These are phyloP conservation scores for Cytospora chrysosperma DNA, from an alignment of 2,329 filamentous ascomycete genomes.

Conservation along the genomic window DNA sequence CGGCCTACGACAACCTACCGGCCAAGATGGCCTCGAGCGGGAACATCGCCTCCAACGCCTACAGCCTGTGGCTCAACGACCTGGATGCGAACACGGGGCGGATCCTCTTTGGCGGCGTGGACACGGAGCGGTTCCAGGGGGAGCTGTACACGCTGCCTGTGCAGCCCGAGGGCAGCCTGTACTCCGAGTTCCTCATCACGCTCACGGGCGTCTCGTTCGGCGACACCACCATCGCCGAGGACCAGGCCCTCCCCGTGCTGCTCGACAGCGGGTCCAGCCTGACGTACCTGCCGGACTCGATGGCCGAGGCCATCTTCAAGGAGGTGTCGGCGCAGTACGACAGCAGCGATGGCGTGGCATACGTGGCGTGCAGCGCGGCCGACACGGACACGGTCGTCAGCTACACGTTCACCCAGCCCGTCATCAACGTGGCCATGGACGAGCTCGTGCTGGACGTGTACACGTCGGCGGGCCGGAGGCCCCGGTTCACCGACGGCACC, in stretches of 20 bases:
- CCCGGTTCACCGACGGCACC: slow-evolving; percentile 52
- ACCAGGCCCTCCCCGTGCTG: slow-evolving; percentile 60
- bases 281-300: slow-evolving; percentile 62
- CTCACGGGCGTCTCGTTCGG: slow-evolving; percentile 58
- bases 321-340: slow-evolving; percentile 60
- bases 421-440: slow-evolving; percentile 55
- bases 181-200: slow-evolving; percentile 66
- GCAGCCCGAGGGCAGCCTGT: slow-evolving; percentile 51
- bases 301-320: slow-evolving; percentile 55
- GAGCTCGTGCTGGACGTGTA: slow-evolving; percentile 59
- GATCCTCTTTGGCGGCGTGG: slow-evolving; percentile 74
- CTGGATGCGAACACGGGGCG: slow-evolving; percentile 63
- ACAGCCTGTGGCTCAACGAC: slow-evolving; percentile 75
- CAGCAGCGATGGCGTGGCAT: slow-evolving; percentile 50
- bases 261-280: slow-evolving; percentile 71
- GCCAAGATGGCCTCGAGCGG: slow-evolving; percentile 61
- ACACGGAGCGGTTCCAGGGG: slow-evolving; percentile 63
- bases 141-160: slow-evolving; percentile 66
- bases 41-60: slow-evolving; percentile 64
- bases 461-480: slow-evolving; percentile 45
- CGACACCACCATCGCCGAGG: slow-evolving; percentile 40
- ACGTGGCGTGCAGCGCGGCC: slow-evolving; percentile 59
- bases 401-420: slow-evolving; percentile 55
- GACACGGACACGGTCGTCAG: slow-evolving; percentile 41
- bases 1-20: slow-evolving; percentile 68